These are phyloP conservation scores for Rhamnella rubrinervis DNA, from an alignment of 331 rosid genomes.

Conservation along the genomic window DNA sequence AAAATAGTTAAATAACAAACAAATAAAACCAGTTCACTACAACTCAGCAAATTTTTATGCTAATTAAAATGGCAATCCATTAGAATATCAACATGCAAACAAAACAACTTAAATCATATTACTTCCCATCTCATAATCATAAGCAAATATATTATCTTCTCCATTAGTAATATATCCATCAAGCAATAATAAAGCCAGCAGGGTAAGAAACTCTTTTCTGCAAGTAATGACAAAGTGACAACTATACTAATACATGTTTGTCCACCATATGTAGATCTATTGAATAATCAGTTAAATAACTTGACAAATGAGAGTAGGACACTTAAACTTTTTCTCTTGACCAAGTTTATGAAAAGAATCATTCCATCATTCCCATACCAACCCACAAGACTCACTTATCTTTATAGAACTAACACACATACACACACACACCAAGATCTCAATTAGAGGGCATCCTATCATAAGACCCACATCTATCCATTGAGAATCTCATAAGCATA, in stretches of 20 bases:
- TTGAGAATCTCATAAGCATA: conserved; percentile 31
- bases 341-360: conserved; percentile 11
- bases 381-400: conserved; percentile 34
- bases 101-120: too few species aligned
- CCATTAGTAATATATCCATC: too few species aligned
- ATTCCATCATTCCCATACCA: conserved; percentile 43
- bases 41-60: too few species aligned
- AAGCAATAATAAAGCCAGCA: not conserved
- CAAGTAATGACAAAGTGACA: not conserved
- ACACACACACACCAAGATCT: conserved; percentile 32
- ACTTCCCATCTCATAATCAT: too few species aligned
- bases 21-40: not conserved
- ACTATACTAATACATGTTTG: too few species aligned
- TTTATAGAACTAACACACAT: conserved; percentile 37
- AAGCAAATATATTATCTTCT: not conserved
- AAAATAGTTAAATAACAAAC: not conserved
- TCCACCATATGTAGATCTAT: not conserved
- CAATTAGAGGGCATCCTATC: conserved; percentile 39
- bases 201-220: not conserved
- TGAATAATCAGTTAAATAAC: not conserved
- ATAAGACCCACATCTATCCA: conserved; percentile 53
- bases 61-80: not conserved
- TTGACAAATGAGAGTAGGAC: not conserved
- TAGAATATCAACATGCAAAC: too few species aligned
- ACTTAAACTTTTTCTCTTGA: not conserved